Percentiles rank a stretch among this genome's conserved stretches.
phyloP scores from a whole-genome alignment of 768 basidiomycete genomes.

The Kondoa malvinella region DNA sequence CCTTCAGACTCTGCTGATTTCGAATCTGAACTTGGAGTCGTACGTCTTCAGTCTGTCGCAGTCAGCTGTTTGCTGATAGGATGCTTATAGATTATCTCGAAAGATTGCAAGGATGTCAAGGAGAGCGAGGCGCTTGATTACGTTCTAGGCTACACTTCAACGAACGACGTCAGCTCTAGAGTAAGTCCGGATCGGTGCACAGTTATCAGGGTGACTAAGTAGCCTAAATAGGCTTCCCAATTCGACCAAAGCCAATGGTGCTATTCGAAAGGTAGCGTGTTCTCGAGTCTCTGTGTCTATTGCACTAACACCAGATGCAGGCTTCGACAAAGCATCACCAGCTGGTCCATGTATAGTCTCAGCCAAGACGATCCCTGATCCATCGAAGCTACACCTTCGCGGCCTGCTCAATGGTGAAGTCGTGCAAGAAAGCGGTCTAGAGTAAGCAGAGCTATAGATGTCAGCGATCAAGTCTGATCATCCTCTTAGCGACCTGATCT shows the following conservation, averaged over 20 bases:
- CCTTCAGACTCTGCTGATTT: constrained; percentile 2
- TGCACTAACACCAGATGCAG: constrained; percentile 9
- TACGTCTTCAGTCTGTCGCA: not conserved
- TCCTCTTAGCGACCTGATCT: constrained; percentile 32
- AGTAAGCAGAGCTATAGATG: constrained; percentile 26
- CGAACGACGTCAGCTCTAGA: constrained; percentile 1
- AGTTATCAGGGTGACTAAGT: too few species aligned
- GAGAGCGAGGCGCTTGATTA: constrained; percentile 33
- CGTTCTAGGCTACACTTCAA: constrained; percentile 28
- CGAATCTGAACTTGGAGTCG: not conserved
- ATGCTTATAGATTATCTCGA: constrained; percentile 28
- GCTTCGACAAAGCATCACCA: constrained; percentile 30
- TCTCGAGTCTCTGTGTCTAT: not conserved
- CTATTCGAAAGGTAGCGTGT: not conserved
- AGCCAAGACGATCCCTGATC: constrained; percentile 17
- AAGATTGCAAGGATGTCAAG: constrained; percentile 30
- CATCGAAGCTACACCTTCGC: constrained; percentile 20
- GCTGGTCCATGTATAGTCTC: constrained; percentile 29
- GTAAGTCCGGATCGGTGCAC: too few species aligned
- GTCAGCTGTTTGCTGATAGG: not conserved
- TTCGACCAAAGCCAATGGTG: not conserved
- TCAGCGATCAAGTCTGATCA: not conserved
- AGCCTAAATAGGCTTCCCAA: too few species aligned
- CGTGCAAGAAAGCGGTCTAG: constrained; percentile 29
- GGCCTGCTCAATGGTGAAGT: constrained; percentile 27